phyloP scores from a whole-genome alignment of 768 basidiomycete genomes.

The Cyathus striatus region DNA sequence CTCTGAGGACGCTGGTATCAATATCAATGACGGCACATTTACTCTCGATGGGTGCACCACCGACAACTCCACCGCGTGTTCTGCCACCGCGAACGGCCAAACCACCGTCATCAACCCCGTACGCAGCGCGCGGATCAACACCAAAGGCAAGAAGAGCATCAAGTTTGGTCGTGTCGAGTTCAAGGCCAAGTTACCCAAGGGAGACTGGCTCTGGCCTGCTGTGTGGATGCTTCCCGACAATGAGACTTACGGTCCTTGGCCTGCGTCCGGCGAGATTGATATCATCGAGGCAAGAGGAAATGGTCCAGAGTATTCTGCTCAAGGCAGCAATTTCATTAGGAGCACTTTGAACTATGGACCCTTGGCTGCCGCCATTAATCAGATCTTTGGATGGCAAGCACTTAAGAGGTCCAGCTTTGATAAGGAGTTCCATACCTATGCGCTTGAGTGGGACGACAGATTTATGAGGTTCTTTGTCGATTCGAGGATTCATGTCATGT shows the following conservation, averaged over 20 bases:
- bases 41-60: conserved; percentile 65
- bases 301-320: conserved; percentile 41
- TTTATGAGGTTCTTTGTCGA: conserved; percentile 80
- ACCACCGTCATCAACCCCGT: conserved; percentile 67
- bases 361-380: conserved; percentile 30
- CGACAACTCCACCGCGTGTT: conserved; percentile 26
- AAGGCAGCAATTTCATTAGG: conserved; percentile 55
- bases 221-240: conserved; percentile 71
- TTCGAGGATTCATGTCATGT: conserved; percentile 55
- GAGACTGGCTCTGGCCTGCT: conserved; percentile 74
- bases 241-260: conserved; percentile 60
- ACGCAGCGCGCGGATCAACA: conserved; percentile 69
- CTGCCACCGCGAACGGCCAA: conserved; percentile 30
- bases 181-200: conserved; percentile 55
- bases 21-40: conserved; percentile 57
- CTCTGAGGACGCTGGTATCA: conserved; percentile 53
- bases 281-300: conserved; percentile 64
- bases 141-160: conserved; percentile 53
- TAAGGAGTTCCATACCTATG: conserved; percentile 65
- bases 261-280: conserved; percentile 50
- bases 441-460: conserved; percentile 69
- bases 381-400: conserved; percentile 63
- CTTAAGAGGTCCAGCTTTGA: conserved; percentile 49
- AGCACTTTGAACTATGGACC: conserved; percentile 70
- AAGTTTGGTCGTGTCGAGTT: conserved; percentile 59